Percentiles rank a stretch among this genome's conserved stretches.
These are phyloP conservation scores for Colletotrichum aenigma DNA, from an alignment of 2,329 filamentous ascomycete species.

Conservation along the genomic window DNA sequence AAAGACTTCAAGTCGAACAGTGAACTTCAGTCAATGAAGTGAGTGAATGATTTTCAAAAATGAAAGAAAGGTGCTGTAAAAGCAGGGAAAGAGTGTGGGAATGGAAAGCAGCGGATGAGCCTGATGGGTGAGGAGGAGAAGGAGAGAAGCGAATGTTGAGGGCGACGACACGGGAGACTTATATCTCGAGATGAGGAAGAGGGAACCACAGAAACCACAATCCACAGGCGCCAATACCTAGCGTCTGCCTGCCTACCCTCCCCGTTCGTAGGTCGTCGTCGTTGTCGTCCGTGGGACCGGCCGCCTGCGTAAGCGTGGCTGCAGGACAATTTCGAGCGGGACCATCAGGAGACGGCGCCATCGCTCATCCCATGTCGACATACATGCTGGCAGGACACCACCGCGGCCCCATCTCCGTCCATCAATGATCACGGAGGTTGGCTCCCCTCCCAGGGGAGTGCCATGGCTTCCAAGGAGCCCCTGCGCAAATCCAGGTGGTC, in stretches of 20 bases:
- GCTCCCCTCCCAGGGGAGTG: not conserved
- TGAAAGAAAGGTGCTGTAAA: conserved; percentile 19
- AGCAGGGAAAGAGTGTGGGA: conserved; percentile 18
- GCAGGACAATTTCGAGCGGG: conserved; percentile 10
- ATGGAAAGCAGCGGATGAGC: conserved; percentile 16
- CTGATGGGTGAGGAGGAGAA: conserved; percentile 5
- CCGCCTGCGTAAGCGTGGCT: not conserved
- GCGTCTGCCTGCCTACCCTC: not conserved
- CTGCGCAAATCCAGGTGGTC: conserved; percentile 11
- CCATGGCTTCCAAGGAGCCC: not conserved
- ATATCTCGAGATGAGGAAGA: conserved; percentile 14
- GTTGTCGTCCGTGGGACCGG: not conserved
- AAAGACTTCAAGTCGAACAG: conserved; percentile 18
- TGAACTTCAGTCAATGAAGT: conserved; percentile 22
- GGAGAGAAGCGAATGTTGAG: not conserved
- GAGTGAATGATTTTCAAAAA: conserved; percentile 1
- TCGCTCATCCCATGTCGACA: not conserved
- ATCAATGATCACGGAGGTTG: not conserved
- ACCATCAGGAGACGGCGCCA: conserved; percentile 13
- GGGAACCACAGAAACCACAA: not conserved
- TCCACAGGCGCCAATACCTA: not conserved
- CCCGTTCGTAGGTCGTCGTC: not conserved
- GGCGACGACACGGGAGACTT: conserved; percentile 6
- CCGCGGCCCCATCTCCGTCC: conserved; percentile 1
- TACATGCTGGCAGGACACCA: not conserved